phyloP scores from a whole-genome alignment of 352 stramenopile species.

The Phytophthora meadii region DNA sequence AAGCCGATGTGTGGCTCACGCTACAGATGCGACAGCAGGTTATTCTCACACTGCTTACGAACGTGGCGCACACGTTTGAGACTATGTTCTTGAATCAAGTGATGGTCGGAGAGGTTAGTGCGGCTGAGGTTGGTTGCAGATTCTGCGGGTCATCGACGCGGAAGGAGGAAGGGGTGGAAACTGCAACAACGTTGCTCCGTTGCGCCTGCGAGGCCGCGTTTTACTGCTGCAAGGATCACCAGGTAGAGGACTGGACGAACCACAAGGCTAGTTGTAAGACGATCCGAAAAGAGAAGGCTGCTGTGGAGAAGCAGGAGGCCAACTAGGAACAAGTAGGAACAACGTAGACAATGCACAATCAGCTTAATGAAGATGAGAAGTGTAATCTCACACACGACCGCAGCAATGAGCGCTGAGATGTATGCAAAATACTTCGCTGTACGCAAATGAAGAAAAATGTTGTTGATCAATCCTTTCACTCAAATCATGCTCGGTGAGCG shows the following conservation, averaged over 20 bases:
- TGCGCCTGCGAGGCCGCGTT: slow-evolving; percentile 81
- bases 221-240: slow-evolving; percentile 88
- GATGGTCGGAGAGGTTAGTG: slow-evolving; percentile 70
- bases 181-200: slow-evolving; percentile 50
- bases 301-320: not conserved
- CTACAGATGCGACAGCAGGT: slow-evolving; percentile 89
- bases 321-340: too few species aligned
- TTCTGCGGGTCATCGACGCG: slow-evolving; percentile 65
- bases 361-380: too few species aligned
- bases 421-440: slow-evolving; percentile 21
- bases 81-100: slow-evolving; percentile 81
- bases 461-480: slow-evolving; percentile 5
- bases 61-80: slow-evolving; percentile 86
- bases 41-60: slow-evolving; percentile 81
- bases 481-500: not conserved
- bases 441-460: slow-evolving; percentile 11
- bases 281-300: slow-evolving; percentile 52
- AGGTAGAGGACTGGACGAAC: slow-evolving; percentile 83
- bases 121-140: slow-evolving; percentile 70
- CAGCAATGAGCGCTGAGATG: slow-evolving; percentile 2
- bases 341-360: too few species aligned
- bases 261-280: slow-evolving; percentile 82
- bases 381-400: too few species aligned
- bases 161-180: slow-evolving; percentile 14
- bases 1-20: slow-evolving; percentile 86